These are phyloP conservation scores for Tanacetum coccineum DNA, from an alignment of 129 eudicot genomes.

Conservation along the genomic window DNA sequence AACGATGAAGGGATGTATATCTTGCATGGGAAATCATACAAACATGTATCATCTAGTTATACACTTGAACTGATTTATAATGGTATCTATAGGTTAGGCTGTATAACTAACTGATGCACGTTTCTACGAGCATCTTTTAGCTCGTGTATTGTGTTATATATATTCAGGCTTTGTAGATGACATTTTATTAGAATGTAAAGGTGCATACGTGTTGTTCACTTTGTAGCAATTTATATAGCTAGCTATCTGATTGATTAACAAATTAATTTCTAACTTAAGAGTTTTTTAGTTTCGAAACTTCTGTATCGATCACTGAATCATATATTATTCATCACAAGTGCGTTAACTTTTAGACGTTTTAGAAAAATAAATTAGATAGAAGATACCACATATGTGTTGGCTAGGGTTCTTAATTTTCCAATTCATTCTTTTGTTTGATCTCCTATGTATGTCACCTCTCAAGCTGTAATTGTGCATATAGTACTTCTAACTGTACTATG, in stretches of 20 bases:
- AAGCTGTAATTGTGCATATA: no score
- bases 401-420: no score
- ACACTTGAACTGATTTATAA: constrained; percentile 13
- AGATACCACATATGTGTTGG: no score
- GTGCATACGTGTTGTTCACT: background rate
- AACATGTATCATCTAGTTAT: constrained; percentile 19
- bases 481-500: no score
- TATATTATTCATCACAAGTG: no score
- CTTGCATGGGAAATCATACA: constrained; percentile 14
- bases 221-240: background rate
- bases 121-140: background rate
- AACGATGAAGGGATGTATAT: constrained; percentile 5
- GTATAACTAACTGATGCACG: constrained; percentile 13
- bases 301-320: background rate
- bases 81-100: constrained; percentile 6
- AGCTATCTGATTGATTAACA: background rate
- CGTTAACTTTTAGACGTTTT: no score
- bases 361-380: no score
- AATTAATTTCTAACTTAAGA: no score
- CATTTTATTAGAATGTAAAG: constrained; percentile 16
- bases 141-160: constrained; percentile 2
- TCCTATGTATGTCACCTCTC: no score
- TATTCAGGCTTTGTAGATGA: background rate
- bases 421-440: no score
- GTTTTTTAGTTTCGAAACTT: no score